Base-by-base conservation (phyloP, 2,329 filamentous ascomycete genomes). In the Aspergillus eucalypticola region DNA sequence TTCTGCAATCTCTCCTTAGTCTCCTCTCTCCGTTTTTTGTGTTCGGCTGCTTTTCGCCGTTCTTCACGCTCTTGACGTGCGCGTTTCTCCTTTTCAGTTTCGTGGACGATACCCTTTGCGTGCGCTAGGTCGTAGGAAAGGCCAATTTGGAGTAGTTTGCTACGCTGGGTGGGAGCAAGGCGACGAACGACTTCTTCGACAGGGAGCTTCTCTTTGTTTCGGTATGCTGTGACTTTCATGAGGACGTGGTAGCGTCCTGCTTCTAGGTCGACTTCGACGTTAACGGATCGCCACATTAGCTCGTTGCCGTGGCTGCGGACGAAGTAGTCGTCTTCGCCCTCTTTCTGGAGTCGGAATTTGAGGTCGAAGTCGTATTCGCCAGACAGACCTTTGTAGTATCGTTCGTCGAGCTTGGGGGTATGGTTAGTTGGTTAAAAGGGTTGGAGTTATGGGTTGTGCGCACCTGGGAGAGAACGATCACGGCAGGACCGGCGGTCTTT, bases 231-330 rank as follows among this genome's bases (percentile, higher is more conserved):
- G 60, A 95, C 83, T 71, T 90, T 92, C 73, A 94, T 84, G 21
- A 91, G 81, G 4, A 96, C 86, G 6, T 85, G 86, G 75, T 96
- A 96, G 46, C 84, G 86, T 10, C 91, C 91, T 0, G 88, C 84
- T 19, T 90, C 86, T 25, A 96, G 84, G 38, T 88, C 82, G 8
- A 95, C 81, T 72, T 95, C 91, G 1, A 90, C 87, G 54, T 89
- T 92, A 41, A 92, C 88, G 1, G 89, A 90, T 6, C 91, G 87
- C 21, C 82, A 86, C 84, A 92, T 90, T 73, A 80, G 81, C 61
- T 84, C 83, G 35, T 80, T 82, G 8, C 76, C 81, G 51, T 83
- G 82, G 65, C 82, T 85, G 60, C 83, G 82, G 10, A 85, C 82
- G 48, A 85, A 82, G 64, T 86, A 86, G 41, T 84, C 81, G n/a